Evolutionary conservation across 176 grass and related monocot genomes (phyloP).

Genomic region (Avena sativa): DNA sequence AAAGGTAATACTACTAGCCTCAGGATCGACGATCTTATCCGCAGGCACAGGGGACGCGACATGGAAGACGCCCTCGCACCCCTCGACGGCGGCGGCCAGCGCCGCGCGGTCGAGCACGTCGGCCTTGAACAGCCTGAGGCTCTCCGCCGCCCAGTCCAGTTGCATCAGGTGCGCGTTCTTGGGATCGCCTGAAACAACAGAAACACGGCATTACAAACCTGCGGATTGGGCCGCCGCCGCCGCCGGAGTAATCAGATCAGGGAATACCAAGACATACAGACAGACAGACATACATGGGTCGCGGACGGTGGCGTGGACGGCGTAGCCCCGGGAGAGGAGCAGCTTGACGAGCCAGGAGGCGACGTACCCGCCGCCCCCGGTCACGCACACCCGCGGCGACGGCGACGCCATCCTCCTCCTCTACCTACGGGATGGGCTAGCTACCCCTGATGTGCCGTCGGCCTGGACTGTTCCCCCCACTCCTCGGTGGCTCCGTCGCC

Average conservation of each 20-base stretch:
- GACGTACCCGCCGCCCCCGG: constrained; percentile 57
- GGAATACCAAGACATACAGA: neutral
- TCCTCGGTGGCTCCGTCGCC: neutral
- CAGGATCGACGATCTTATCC: constrained; percentile 24
- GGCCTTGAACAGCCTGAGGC: constrained; percentile 57
- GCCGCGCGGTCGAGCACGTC: constrained; percentile 52
- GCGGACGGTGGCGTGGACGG: constrained; percentile 61
- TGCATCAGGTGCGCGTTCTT: constrained; percentile 48
- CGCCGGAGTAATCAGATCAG: neutral
- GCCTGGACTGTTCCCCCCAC: neutral
- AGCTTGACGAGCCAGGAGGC: constrained; percentile 72
- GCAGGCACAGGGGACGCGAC: constrained; percentile 49
- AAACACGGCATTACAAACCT: neutral
- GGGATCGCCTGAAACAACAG: constrained; percentile 32
- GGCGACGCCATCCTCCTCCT: constrained; percentile 1
- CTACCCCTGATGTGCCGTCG: neutral
- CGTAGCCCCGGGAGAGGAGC: constrained; percentile 64
- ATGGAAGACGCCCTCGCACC: constrained; percentile 62
- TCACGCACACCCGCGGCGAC: constrained; percentile 50
- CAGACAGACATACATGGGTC: constrained; percentile 26
- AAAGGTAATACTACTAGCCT: constrained; percentile 14
- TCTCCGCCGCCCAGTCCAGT: constrained; percentile 47
- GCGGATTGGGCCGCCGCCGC: neutral
- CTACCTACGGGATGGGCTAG: neutral
- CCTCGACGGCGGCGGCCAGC: constrained; percentile 48